phyloP scores from a whole-genome alignment of 2,329 filamentous ascomycete genomes.

The Penicillium crustosum region DNA sequence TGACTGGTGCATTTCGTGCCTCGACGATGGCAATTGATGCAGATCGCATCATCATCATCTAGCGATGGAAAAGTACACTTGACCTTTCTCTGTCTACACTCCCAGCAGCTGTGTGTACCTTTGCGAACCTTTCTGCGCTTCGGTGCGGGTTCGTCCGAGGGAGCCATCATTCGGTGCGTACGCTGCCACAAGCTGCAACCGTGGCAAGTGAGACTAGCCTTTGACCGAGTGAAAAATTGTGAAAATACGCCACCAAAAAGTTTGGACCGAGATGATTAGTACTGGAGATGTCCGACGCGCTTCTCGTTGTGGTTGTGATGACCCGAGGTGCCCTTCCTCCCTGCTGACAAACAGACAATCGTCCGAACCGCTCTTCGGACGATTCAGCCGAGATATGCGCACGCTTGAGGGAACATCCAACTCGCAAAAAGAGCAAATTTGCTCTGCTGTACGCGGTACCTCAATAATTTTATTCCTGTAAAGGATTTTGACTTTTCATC shows the following conservation, averaged over 20 bases:
- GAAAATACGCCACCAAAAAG: neutral
- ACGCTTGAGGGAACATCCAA: neutral
- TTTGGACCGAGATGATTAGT: neutral
- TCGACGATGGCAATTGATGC: neutral
- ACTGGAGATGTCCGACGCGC: neutral
- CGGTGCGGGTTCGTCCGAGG: slow-evolving; percentile 1
- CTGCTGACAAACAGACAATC: neutral
- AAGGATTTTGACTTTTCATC: no score
- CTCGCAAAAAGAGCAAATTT: neutral
- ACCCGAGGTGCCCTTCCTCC: no score
- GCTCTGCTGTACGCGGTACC: no score
- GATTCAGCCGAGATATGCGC: neutral
- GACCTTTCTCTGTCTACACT: slow-evolving; percentile 3
- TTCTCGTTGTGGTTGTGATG: neutral
- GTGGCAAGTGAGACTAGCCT: neutral
- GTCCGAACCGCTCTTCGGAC: neutral
- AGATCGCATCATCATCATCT: slow-evolving; percentile 14
- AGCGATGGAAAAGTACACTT: slow-evolving; percentile 16
- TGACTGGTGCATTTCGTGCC: slow-evolving; percentile 12
- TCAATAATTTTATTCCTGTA: neutral
- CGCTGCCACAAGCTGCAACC: neutral
- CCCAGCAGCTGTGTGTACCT: slow-evolving; percentile 25
- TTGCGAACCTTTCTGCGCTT: slow-evolving; percentile 30
- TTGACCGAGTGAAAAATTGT: neutral
- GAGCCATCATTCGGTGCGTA: neutral